Conservation (phyloP, 1,284 basidiomycete species). For the Pseudomicrostroma phylloplanum region DNA sequence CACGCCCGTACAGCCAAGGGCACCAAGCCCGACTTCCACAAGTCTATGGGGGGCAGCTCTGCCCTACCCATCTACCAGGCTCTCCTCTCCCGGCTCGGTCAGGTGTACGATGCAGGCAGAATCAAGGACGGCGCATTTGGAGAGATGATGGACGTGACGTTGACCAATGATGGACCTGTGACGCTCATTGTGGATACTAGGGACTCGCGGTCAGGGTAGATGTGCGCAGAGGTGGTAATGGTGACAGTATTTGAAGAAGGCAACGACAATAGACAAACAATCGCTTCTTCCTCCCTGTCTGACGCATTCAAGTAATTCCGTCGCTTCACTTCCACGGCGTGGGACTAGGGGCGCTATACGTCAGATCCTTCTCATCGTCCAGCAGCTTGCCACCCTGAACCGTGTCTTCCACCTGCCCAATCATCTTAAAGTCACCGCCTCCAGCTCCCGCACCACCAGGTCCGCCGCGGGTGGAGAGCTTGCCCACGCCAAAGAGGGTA, state of each 20-base stretch:
- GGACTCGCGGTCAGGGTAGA: background rate
- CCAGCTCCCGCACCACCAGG: background rate
- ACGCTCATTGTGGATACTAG: conserved; percentile 3
- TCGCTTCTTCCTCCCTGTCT: too few species aligned
- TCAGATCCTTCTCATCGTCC: conserved; percentile 25
- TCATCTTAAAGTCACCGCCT: too few species aligned
- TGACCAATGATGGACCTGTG: conserved; percentile 32
- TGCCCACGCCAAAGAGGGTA: conserved; percentile 40
- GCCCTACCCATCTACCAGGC: conserved; percentile 36
- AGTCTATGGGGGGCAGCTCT: conserved; percentile 29
- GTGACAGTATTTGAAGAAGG: too few species aligned
- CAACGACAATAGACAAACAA: too few species aligned
- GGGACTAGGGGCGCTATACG: conserved; percentile 38
- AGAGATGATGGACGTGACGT: conserved; percentile 46
- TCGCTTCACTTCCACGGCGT: conserved; percentile 19
- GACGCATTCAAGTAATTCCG: too few species aligned
- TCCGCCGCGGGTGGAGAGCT: background rate
- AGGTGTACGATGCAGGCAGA: conserved; percentile 22
- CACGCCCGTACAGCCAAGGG: conserved; percentile 42
- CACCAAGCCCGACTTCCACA: conserved; percentile 45
- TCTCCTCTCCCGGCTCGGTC: conserved; percentile 27
- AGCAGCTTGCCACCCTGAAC: conserved; percentile 36
- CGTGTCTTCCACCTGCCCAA: conserved; percentile 36
- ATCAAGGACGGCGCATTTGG: conserved; percentile 41
- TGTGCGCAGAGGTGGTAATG: too few species aligned